phyloP scores from a whole-genome alignment of 192 early-diverging fungal genomes.

The Spizellomyces sp. region DNA sequence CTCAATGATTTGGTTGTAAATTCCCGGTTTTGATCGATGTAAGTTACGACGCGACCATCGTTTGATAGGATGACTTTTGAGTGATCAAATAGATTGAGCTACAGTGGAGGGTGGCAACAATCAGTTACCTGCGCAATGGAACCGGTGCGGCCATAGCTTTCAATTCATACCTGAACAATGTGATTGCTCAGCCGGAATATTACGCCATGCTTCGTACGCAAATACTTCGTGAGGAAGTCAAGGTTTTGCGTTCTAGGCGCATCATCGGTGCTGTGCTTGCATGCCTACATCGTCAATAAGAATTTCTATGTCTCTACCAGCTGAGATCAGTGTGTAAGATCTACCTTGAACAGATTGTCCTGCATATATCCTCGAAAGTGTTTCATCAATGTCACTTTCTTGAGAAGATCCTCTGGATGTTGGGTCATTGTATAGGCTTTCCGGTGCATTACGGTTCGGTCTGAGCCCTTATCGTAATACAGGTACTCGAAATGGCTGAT shows the following conservation, averaged over 20 bases:
- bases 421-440: conserved; percentile 38
- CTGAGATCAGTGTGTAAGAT: neutral
- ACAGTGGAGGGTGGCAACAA: neutral
- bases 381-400: conserved; percentile 63
- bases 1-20: conserved; percentile 33
- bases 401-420: conserved; percentile 54
- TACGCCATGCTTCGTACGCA: conserved; percentile 62
- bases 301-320: neutral
- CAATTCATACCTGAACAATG: conserved; percentile 59
- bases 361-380: conserved; percentile 67
- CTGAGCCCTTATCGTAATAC: conserved; percentile 34
- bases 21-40: conserved; percentile 53
- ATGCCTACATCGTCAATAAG: neutral
- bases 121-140: neutral
- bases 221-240: conserved; percentile 67
- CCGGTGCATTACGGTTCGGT: conserved; percentile 38
- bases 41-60: conserved; percentile 59
- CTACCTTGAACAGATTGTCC: conserved; percentile 49
- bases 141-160: neutral
- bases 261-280: conserved; percentile 3
- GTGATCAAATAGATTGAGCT: conserved; percentile 78
- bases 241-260: conserved; percentile 8
- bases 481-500: conserved; percentile 51
- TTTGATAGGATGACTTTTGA: conserved; percentile 67
- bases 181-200: conserved; percentile 71